A percentile compares a stretch with the other conserved stretches of the same genome.
These are phyloP conservation scores for Brassica napus DNA, from an alignment of 345 rosid genomes.

Conservation along the genomic window DNA sequence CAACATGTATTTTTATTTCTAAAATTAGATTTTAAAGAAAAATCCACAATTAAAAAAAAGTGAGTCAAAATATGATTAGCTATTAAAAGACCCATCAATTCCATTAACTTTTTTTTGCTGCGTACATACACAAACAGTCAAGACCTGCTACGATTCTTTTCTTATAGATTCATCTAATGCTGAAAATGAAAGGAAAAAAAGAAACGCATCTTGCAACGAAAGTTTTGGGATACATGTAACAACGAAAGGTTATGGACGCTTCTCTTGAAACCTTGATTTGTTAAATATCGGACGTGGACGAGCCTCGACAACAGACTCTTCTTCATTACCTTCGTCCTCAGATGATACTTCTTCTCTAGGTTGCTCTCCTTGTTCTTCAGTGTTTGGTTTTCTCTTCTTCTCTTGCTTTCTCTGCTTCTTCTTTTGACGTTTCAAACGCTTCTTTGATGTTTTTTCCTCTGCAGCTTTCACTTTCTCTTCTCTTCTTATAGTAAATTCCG, in stretches of 20 bases:
- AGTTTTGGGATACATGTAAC: constrained; percentile 7
- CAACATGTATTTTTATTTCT: no score
- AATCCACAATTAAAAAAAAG: no score
- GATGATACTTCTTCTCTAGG: constrained; percentile 51
- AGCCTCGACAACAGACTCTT: constrained; percentile 40
- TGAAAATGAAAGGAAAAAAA: constrained; percentile 7
- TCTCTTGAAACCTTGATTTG: constrained; percentile 27
- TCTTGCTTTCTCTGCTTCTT: constrained; percentile 72
- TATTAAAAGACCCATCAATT: no score
- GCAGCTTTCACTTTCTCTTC: constrained; percentile 80
- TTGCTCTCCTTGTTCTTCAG: constrained; percentile 46
- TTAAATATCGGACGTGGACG: constrained; percentile 34
- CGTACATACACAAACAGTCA: background rate
- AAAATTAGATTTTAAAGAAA: no score
- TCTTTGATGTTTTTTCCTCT: constrained; percentile 84
- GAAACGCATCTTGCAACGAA: background rate
- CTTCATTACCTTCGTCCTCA: constrained; percentile 50
- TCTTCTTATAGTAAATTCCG: constrained; percentile 73
- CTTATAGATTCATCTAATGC: background rate
- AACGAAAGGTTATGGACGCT: constrained; percentile 12
- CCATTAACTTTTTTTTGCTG: no score
- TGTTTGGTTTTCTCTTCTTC: constrained; percentile 56
- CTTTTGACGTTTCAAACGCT: constrained; percentile 82
- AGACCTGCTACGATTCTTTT: background rate
- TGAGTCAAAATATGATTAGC: no score